A percentile compares a stretch with the other conserved stretches of the same genome.
phyloP scores from a whole-genome alignment of 2,329 filamentous ascomycete genomes.

The Claviceps sorghi region DNA sequence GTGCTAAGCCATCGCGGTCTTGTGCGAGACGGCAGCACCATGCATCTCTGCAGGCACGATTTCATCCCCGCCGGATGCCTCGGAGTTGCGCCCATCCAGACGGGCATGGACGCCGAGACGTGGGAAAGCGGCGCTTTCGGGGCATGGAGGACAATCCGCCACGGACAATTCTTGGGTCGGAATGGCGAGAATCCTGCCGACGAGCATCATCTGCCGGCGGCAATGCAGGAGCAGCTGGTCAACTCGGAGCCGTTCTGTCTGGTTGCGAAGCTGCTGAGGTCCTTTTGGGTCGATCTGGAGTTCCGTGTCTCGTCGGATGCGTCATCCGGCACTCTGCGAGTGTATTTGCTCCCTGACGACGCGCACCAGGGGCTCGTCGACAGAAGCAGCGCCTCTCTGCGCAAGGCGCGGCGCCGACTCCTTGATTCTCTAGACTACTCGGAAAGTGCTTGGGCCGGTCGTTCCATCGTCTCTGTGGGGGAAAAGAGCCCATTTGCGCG shows the following conservation, averaged over 20 bases:
- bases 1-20: too few relatives aligned
- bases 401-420: slow-evolving; percentile 31
- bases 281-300: slow-evolving; percentile 30
- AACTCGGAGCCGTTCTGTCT: slow-evolving; percentile 10
- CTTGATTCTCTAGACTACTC: slow-evolving; percentile 43
- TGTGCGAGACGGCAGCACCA: neutral
- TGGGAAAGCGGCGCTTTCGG: neutral
- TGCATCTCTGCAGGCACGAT: slow-evolving; percentile 8
- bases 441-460: slow-evolving; percentile 37
- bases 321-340: slow-evolving; percentile 25
- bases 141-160: slow-evolving; percentile 14
- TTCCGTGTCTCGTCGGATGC: slow-evolving; percentile 14
- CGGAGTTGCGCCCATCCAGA: slow-evolving; percentile 10
- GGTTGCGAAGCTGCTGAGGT: slow-evolving; percentile 18
- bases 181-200: slow-evolving; percentile 6
- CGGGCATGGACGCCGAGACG: slow-evolving; percentile 1
- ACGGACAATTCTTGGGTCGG: neutral
- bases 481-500: neutral
- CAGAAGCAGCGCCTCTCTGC: slow-evolving; percentile 29
- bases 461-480: neutral
- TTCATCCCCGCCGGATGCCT: slow-evolving; percentile 30
- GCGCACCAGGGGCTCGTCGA: slow-evolving; percentile 38
- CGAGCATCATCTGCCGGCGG: slow-evolving; percentile 6
- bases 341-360: slow-evolving; percentile 55
- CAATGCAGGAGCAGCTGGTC: slow-evolving; percentile 17